phyloP scores from a whole-genome alignment of 257 asterid species.

The Solanum sitiens region DNA sequence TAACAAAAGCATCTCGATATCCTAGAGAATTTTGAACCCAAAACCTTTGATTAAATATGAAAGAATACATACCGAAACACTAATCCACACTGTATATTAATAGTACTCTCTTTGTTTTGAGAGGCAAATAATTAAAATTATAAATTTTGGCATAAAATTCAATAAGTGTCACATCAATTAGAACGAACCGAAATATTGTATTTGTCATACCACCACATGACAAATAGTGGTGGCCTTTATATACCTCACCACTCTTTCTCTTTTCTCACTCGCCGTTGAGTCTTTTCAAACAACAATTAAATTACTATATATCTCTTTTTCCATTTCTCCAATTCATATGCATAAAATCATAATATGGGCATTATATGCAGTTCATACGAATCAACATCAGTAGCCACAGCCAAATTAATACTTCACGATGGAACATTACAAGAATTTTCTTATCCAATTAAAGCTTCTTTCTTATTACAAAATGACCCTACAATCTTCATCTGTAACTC shows the following conservation, averaged over 20 bases:
- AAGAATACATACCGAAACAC: too few species aligned
- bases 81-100: too few species aligned
- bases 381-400: conserved; percentile 58
- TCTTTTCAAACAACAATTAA: background rate
- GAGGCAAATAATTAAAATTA: too few species aligned
- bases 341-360: conserved; percentile 33
- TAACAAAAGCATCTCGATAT: too few species aligned
- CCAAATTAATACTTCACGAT: conserved; percentile 58
- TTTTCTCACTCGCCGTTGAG: background rate
- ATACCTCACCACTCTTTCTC: background rate
- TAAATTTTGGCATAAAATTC: too few species aligned
- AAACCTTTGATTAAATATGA: too few species aligned
- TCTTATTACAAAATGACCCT: conserved; percentile 58
- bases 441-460: conserved; percentile 65
- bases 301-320: background rate
- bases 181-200: background rate
- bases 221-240: conserved; percentile 35
- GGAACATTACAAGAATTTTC: conserved; percentile 80
- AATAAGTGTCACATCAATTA: too few species aligned
- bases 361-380: conserved; percentile 68
- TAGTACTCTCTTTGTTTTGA: too few species aligned
- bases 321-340: background rate
- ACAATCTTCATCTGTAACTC: conserved; percentile 68
- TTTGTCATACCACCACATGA: background rate
- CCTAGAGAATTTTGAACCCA: too few species aligned